phyloP scores from a whole-genome alignment of 371 early-diverging fungal species.

The Globomyces sp. region DNA sequence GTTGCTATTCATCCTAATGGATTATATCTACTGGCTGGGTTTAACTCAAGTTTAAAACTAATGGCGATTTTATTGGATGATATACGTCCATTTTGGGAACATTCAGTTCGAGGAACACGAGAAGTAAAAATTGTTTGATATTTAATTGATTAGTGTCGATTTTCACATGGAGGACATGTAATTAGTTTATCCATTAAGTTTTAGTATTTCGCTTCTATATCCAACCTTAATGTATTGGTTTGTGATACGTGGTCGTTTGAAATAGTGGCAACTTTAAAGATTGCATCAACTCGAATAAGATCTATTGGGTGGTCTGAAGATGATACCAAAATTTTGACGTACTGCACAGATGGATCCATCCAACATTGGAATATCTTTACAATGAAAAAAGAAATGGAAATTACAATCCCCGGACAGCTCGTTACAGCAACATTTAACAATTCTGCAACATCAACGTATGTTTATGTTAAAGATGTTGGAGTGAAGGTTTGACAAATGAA shows the following conservation, averaged over 20 bases:
- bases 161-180: slow-evolving; percentile 49
- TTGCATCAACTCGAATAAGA: slow-evolving; percentile 47
- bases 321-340: slow-evolving; percentile 44
- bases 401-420: slow-evolving; percentile 11
- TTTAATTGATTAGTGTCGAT: slow-evolving; percentile 35
- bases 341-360: slow-evolving; percentile 47
- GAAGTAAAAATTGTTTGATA: slow-evolving; percentile 36
- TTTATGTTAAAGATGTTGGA: neutral
- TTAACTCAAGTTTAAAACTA: slow-evolving; percentile 48
- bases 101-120: slow-evolving; percentile 47
- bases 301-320: slow-evolving; percentile 50
- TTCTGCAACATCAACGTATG: neutral
- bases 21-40: slow-evolving; percentile 55
- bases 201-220: slow-evolving; percentile 50
- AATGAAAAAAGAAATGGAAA: slow-evolving; percentile 30
- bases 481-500: neutral
- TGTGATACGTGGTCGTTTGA: slow-evolving; percentile 55
- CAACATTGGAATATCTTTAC: slow-evolving; percentile 41
- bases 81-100: slow-evolving; percentile 51
- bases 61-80: slow-evolving; percentile 59
- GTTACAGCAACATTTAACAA: slow-evolving; percentile 29
- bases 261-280: slow-evolving; percentile 40
- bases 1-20: slow-evolving; percentile 57
- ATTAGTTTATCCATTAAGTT: no score
- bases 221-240: slow-evolving; percentile 42